phyloP scores from a whole-genome alignment of 192 early-diverging fungal genomes.

The Umbelopsis isabellina region DNA sequence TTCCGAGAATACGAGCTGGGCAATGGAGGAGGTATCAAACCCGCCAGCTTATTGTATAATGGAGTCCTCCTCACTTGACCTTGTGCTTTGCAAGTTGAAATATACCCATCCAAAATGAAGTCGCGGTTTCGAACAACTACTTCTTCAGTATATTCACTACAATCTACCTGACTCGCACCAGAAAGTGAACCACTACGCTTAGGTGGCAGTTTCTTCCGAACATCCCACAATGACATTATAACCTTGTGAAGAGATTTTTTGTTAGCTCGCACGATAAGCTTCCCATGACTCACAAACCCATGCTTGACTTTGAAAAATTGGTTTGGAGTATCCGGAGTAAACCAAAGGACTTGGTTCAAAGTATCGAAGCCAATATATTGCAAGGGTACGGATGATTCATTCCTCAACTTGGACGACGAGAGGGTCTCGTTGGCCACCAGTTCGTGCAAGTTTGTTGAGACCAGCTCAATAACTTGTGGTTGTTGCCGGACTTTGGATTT shows the following conservation, averaged over 20 bases:
- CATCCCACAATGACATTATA: constrained; percentile 37
- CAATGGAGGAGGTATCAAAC: constrained; percentile 16
- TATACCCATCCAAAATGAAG: constrained; percentile 3
- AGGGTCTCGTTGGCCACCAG: constrained; percentile 9
- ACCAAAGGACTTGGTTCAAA: constrained; percentile 25
- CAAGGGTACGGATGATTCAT: constrained; percentile 32
- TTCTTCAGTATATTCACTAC: constrained; percentile 13
- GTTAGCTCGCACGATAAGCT: constrained; percentile 26
- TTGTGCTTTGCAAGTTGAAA: background rate
- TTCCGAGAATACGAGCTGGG: constrained; percentile 11
- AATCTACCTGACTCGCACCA: constrained; percentile 28
- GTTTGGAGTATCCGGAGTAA: constrained; percentile 16
- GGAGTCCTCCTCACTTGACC: background rate
- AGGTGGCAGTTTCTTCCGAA: constrained; percentile 31
- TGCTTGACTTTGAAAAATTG: constrained; percentile 38
- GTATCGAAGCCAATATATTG: constrained; percentile 23
- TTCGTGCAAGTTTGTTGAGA: constrained; percentile 41
- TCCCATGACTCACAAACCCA: constrained; percentile 40
- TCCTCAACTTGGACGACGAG: constrained; percentile 18
- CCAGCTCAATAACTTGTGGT: constrained; percentile 24
- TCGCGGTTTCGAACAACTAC: background rate
- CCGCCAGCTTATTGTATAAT: background rate
- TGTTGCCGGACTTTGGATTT: constrained; percentile 26
- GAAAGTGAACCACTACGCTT: constrained; percentile 31
- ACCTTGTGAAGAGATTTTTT: constrained; percentile 7